These are phyloP conservation scores for Colletotrichum filicis DNA, from an alignment of 2,329 filamentous ascomycete species.

Conservation along the genomic window DNA sequence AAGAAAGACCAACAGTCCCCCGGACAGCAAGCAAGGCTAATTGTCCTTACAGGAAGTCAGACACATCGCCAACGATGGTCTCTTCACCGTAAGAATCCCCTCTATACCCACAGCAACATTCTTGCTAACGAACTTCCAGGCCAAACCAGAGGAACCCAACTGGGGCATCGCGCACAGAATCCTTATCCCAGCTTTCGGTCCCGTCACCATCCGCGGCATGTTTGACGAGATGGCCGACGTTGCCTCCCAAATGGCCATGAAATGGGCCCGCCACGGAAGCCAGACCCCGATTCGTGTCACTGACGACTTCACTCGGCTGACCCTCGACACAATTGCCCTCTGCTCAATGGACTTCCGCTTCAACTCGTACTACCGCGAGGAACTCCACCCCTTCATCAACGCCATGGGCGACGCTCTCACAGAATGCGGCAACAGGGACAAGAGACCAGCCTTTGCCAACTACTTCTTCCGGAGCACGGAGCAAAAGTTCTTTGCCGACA, in stretches of 20 bases:
- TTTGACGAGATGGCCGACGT: constrained; percentile 65
- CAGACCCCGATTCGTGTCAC: constrained; percentile 60
- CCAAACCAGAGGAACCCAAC: constrained; percentile 32
- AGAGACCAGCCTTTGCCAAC: constrained; percentile 57
- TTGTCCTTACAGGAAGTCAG: constrained; percentile 58
- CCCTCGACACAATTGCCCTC: constrained; percentile 71
- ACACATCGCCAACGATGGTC: constrained; percentile 59
- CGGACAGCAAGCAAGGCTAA: neutral
- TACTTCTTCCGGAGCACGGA: constrained; percentile 56
- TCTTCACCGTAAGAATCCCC: constrained; percentile 35
- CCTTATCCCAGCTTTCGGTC: constrained; percentile 76
- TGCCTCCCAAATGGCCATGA: constrained; percentile 62
- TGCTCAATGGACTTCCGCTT: constrained; percentile 69
- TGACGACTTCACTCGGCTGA: constrained; percentile 71
- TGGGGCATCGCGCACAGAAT: constrained; percentile 69
- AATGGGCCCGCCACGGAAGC: constrained; percentile 60
- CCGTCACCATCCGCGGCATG: constrained; percentile 71
- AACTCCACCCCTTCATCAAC: constrained; percentile 48
- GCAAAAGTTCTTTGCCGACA: constrained; percentile 60
- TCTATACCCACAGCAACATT: neutral
- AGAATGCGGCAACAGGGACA: constrained; percentile 62
- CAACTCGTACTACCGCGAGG: constrained; percentile 69
- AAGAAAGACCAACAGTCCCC: neutral
- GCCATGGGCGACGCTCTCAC: constrained; percentile 70
- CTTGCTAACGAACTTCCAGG: neutral